phyloP scores from a whole-genome alignment of 2,329 filamentous ascomycete species.

The Ceratocystis colombiana region DNA sequence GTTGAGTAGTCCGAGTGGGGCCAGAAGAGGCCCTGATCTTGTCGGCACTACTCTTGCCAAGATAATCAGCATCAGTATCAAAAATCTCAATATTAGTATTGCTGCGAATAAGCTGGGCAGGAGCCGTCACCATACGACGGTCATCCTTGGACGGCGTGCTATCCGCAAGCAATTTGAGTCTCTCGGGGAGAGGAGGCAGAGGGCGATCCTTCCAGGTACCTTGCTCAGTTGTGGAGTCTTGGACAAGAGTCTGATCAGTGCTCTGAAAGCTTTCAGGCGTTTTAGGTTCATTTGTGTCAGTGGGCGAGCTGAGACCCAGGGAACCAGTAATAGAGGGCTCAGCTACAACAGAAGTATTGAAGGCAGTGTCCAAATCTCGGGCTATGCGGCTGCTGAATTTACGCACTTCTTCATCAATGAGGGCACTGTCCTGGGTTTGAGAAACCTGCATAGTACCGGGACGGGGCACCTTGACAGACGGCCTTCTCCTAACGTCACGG shows the following conservation, averaged over 20 bases:
- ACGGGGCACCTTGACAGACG: conserved; percentile 11
- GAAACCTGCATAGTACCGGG: conserved; percentile 9
- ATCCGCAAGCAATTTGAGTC: conserved; percentile 32
- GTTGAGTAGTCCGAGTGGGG: not conserved
- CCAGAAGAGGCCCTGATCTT: conserved; percentile 18
- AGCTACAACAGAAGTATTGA: conserved; percentile 54
- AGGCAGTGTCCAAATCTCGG: conserved; percentile 85
- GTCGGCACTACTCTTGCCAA: conserved; percentile 5
- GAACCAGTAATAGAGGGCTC: conserved; percentile 27
- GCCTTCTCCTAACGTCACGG: conserved; percentile 16
- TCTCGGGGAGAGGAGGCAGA: conserved; percentile 41
- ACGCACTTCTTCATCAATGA: conserved; percentile 61
- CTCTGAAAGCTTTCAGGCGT: conserved; percentile 27
- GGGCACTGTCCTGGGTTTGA: conserved; percentile 20
- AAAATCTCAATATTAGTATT: conserved; percentile 30
- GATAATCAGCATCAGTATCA: conserved; percentile 11
- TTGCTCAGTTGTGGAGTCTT: conserved; percentile 27
- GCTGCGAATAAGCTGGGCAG: conserved; percentile 33
- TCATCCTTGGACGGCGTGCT: conserved; percentile 32
- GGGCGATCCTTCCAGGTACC: conserved; percentile 40
- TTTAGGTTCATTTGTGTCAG: conserved; percentile 19
- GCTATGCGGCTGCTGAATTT: conserved; percentile 73
- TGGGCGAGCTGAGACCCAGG: conserved; percentile 21
- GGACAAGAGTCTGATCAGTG: conserved; percentile 29
- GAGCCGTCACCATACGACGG: conserved; percentile 40